These are phyloP conservation scores for Backusella westeae DNA, from an alignment of 192 early-diverging fungal species.

Conservation along the genomic window DNA sequence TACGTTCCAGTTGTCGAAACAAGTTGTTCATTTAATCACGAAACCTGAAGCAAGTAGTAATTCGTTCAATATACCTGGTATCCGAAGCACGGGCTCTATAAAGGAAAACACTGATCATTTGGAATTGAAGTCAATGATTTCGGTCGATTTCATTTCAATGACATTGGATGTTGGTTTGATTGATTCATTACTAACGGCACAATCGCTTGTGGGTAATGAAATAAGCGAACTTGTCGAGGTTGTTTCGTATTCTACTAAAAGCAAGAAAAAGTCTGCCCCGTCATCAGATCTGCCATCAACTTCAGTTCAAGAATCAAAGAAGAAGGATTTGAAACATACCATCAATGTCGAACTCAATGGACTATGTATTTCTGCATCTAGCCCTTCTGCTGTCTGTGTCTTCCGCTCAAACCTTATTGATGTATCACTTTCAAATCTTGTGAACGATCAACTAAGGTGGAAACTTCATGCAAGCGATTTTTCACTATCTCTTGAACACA, in stretches of 20 bases:
- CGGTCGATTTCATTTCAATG: conserved; percentile 52
- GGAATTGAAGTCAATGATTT: conserved; percentile 48
- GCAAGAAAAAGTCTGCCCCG: conserved; percentile 14
- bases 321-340: conserved; percentile 34
- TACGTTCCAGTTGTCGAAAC: conserved; percentile 48
- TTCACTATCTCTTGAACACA: conserved; percentile 56
- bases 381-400: conserved; percentile 58
- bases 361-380: conserved; percentile 53
- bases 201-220: conserved; percentile 71
- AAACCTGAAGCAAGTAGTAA: conserved; percentile 28
- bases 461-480: conserved; percentile 53
- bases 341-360: conserved; percentile 62
- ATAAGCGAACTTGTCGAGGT: conserved; percentile 73
- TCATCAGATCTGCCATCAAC: neutral
- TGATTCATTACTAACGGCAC: conserved; percentile 77
- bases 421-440: conserved; percentile 57
- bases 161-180: conserved; percentile 64
- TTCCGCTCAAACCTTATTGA: conserved; percentile 62
- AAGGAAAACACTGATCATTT: conserved; percentile 34
- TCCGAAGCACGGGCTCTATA: conserved; percentile 47
- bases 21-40: conserved; percentile 51
- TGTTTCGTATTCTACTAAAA: conserved; percentile 35
- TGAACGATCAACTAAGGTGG: conserved; percentile 36
- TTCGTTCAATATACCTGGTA: conserved; percentile 58
- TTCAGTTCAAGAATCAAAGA: neutral